Percentiles rank a stretch among this genome's conserved stretches.
Evolutionary conservation across 2,329 filamentous ascomycete genomes (phyloP).

Genomic region (Ambrosiella beaveri): DNA sequence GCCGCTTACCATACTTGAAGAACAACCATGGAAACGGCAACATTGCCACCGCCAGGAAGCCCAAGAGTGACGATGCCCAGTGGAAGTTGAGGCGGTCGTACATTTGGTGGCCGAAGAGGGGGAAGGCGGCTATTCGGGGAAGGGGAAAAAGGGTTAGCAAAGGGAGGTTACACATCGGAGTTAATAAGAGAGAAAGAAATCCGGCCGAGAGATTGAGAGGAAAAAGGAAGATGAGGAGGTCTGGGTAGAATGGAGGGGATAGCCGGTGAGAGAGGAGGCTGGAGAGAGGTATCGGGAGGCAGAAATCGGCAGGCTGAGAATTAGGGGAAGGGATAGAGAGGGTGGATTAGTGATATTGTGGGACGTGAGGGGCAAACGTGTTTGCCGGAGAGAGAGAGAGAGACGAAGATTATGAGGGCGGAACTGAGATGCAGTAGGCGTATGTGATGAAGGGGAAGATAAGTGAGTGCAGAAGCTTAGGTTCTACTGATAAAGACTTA

Average conservation of each 20-base stretch:
- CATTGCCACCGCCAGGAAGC: constrained; percentile 43
- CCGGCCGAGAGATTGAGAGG: background rate
- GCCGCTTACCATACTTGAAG: constrained; percentile 40
- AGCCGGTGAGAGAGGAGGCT: too few species aligned
- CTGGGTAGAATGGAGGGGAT: too few species aligned
- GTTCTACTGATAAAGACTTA: constrained; percentile 20
- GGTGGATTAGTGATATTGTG: background rate
- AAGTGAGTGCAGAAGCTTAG: background rate
- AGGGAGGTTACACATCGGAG: background rate
- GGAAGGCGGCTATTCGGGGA: constrained; percentile 43
- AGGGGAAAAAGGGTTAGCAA: background rate
- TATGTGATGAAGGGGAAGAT: background rate
- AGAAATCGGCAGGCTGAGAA: background rate
- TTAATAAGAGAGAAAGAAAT: background rate
- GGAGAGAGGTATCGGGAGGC: background rate
- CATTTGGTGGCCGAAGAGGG: constrained; percentile 58
- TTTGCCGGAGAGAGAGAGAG: background rate
- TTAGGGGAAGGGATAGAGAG: background rate
- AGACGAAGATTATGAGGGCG: background rate
- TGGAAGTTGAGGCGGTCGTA: constrained; percentile 51
- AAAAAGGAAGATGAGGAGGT: background rate
- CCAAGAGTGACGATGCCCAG: constrained; percentile 48
- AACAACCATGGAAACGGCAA: constrained; percentile 48
- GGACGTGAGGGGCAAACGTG: background rate
- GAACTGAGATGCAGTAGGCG: background rate